Base-by-base conservation (phyloP, 352 stramenopile species). In the Nothophytophthora sp. region DNA sequence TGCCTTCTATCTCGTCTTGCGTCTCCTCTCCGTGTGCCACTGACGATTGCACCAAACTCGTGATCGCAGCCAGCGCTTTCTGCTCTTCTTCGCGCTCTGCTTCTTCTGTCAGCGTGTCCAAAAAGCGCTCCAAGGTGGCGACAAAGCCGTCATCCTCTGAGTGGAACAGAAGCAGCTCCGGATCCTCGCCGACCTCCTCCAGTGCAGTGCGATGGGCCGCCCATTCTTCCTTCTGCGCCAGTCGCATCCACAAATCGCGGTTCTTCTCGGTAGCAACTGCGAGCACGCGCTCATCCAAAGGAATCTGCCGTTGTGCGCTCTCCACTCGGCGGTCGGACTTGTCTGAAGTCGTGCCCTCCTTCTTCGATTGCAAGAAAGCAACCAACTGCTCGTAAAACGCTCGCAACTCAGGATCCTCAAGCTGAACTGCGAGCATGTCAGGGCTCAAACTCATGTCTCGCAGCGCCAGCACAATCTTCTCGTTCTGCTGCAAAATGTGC, bases 381-480 rank as follows among this genome's bases (percentile, higher is more conserved):
- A 87, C 46, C 33, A 89, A 55, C 12, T 62, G 68, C 30, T 82
- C 56, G 32, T 90, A 90, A 39, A 90, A 90, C 3, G 50, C 48
- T 18, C 74, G 70, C 22, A 90, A 36, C 12, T 63, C 47, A 13
- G 67, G 55, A 13, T 86, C 65, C 7, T 42, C 41, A 15, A 90
- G 57, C 42, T 90, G 79, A 40, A 33, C 42, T n/a, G 55, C 33
- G 3, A 90, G 62, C 15, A 81, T 60, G 9, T 68, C 44, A 7
- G 79, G 76, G 18, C 82, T 73, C 53, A 90, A 53, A 48, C 79
- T 87, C 72, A 90, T 86, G 33, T 90, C 79, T 19, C 79, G 67
- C 28, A 90, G 45, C 16, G 79, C 79, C 13, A 61, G 29, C 1
- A 88, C 65, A 24, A 90, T 68, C 16, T 67, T 62, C 22, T 75